phyloP scores from a whole-genome alignment of 805 yeast genomes.

The Candida rishiriensis region DNA sequence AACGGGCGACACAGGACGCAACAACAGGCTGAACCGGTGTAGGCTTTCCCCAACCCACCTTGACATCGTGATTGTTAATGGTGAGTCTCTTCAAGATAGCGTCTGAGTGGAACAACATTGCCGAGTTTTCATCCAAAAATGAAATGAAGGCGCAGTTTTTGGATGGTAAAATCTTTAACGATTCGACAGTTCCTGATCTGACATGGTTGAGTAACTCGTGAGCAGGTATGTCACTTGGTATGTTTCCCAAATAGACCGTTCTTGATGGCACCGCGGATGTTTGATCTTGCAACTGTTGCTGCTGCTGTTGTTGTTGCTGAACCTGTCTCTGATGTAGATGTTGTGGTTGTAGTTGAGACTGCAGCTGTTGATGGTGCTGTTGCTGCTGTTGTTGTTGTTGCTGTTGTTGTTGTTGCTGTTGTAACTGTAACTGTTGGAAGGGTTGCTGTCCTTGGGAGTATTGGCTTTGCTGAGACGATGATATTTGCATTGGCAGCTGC shows the following conservation, averaged over 20 bases:
- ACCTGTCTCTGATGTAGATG: conserved; percentile 3
- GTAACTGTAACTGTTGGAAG: too few relatives aligned
- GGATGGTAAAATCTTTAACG: conserved; percentile 69
- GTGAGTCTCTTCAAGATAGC: conserved; percentile 80
- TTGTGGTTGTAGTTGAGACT: conserved; percentile 2
- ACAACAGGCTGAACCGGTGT: conserved; percentile 72
- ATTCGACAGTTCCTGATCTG: conserved; percentile 84
- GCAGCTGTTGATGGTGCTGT: not conserved
- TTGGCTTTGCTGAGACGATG: too few relatives aligned
- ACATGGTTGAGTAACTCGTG: conserved; percentile 86
- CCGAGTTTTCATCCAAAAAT: conserved; percentile 83
- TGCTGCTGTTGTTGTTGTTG: conserved; percentile 1
- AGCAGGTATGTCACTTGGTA: conserved; percentile 76
- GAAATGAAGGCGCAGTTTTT: conserved; percentile 89
- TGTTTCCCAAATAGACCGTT: conserved; percentile 85
- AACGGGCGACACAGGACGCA: conserved; percentile 68
- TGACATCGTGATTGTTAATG: conserved; percentile 74
- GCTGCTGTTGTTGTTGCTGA: not conserved
- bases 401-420: conserved; percentile 1
- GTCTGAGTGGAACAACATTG: conserved; percentile 88
- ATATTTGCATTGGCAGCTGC: not conserved
- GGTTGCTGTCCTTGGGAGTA: too few relatives aligned
- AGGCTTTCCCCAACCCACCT: conserved; percentile 92
- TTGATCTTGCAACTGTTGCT: conserved; percentile 3
- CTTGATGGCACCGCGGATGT: conserved; percentile 43